Base-by-base conservation (phyloP, 768 basidiomycete genomes). In the Agaricus bisporus region DNA sequence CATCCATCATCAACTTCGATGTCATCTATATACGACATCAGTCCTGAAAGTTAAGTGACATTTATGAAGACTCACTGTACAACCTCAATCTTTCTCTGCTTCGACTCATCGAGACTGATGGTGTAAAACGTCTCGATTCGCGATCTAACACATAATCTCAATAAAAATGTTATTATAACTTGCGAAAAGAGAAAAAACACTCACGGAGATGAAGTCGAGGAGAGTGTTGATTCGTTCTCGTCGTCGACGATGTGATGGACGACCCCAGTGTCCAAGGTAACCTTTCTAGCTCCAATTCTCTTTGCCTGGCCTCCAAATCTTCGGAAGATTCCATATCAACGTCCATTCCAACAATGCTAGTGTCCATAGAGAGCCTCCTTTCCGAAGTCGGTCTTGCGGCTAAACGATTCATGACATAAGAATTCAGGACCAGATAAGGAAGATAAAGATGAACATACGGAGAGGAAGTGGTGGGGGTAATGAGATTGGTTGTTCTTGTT, bases 241-340 rank as follows among this genome's bases (percentile, higher is more conserved):
- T 46, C 25, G 44, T 32, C 28, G 47, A 36, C 9, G 53, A 48
- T 7, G 52, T 41, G 28, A 20, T 39, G 39, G 53, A 41, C 6
- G 47, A 35, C 17, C 46, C 46, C 22, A 54, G 26, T 2, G 53
- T 48, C 53, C 53, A 54, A 41, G 46, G 53, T 43, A 54, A 37
- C 14, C 53, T 54, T n/a, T 54, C 53, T 14, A 48, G 38, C n/a
- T 54, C 53, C 20, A 48, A 46, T 32, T 48, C 53, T 7, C 53
- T 42, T 18, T 48, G 45, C 25, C 53, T 48, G 2, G 32, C 32
- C 29, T 54, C 53, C 39, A 39, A 35, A 48, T 54, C 53, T 4
- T 32, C 32, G 11, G 32, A 32, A 32, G 53, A 54, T 15, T 54
- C 53, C 53, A 54, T 54, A 41, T 48, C 53, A 17, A 54, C 41